Evolutionary conservation across 1,284 basidiomycete genomes (phyloP), one percentile per base, ranked within the genome.

Genomic region (Cystobasidium sp.): DNA sequence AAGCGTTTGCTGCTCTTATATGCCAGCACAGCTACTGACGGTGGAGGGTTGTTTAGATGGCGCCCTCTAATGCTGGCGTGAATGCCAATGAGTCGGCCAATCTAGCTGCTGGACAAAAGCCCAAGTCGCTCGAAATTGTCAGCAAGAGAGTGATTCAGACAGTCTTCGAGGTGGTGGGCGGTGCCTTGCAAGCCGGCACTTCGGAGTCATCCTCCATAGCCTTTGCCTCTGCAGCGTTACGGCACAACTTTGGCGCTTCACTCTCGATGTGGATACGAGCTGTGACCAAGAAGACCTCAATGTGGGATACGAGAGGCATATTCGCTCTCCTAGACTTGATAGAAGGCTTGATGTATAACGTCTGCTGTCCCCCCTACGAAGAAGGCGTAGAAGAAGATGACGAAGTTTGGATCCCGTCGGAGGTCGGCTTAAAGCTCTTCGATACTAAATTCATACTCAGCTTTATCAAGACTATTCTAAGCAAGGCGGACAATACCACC

Each of bases 261-360:
- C 80, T 85, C 72, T 83, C 83, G 58, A 76, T 85, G 16, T 85
- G 84, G 84, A 81, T 83, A 58, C 82, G 83, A 39, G 82, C 82
- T 55, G 79, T 83, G 53, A 83, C 85, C 74, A 82, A 81, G 74
- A 82, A 83, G 65, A 85, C 85, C n/a, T 83, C 82, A 63, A 78
- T 86, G 76, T 86, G 84, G 78, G 84, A 85, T 20, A 84, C 84
- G 16, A 83, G 84, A 70, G 83, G 84, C 14, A 84, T 85, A 24
- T 86, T 85, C 75, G 77, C 81, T n/a, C 75, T 81, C 4, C 74
- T 80, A 24, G 81, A 81, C 49, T 68, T 80, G 8, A 53, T 81
- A 66, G 80, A 79, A 51, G 79, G 77, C 0, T 72, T 81, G 37
- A 75, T 81, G 56, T 80, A 79, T 68, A 78, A 78, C 14, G 77